Evolutionary conservation across 2,329 filamentous ascomycete genomes (phyloP).

Genomic region (Cyphellophora attinorum): DNA sequence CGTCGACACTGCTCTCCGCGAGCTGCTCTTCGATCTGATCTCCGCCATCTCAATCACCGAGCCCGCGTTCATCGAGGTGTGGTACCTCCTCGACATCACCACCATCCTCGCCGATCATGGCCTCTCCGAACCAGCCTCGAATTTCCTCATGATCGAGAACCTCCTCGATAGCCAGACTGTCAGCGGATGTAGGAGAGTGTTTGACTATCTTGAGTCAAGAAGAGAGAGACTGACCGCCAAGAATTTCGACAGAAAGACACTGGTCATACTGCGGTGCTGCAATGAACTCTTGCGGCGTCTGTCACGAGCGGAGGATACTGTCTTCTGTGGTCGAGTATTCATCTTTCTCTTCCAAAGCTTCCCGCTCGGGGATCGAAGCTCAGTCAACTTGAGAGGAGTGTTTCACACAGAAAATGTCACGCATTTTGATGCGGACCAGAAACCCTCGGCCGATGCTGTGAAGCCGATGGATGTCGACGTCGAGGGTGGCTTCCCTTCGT

Average conservation of each 20-base stretch:
- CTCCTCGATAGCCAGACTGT: conserved; percentile 94
- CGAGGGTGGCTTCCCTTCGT: conserved; percentile 17
- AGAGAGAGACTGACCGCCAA: conserved; percentile 75
- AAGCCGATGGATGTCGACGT: conserved; percentile 50
- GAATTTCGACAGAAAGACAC: conserved; percentile 71
- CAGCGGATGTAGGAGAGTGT: conserved; percentile 78
- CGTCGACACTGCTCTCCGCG: conserved; percentile 74
- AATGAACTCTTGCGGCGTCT: conserved; percentile 89
- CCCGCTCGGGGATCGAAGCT: conserved; percentile 90
- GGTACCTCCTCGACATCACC: conserved; percentile 91
- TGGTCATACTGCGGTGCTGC: conserved; percentile 86
- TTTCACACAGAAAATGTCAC: conserved; percentile 95
- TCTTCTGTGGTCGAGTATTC: conserved; percentile 94
- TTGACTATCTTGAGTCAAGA: conserved; percentile 90
- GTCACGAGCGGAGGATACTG: conserved; percentile 92
- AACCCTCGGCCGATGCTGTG: conserved; percentile 46
- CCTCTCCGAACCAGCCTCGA: conserved; percentile 64
- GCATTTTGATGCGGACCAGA: conserved; percentile 54
- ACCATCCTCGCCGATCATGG: conserved; percentile 72
- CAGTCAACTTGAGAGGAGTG: conserved; percentile 90
- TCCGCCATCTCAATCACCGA: conserved; percentile 66
- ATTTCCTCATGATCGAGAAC: conserved; percentile 89
- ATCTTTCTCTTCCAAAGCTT: conserved; percentile 99
- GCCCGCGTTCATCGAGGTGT: conserved; percentile 70
- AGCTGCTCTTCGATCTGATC: conserved; percentile 68